A percentile compares a stretch with the other conserved stretches of the same genome.
These are phyloP conservation scores for Fomitopsis schrenkii DNA, from an alignment of 1,284 basidiomycete species.

Conservation along the genomic window DNA sequence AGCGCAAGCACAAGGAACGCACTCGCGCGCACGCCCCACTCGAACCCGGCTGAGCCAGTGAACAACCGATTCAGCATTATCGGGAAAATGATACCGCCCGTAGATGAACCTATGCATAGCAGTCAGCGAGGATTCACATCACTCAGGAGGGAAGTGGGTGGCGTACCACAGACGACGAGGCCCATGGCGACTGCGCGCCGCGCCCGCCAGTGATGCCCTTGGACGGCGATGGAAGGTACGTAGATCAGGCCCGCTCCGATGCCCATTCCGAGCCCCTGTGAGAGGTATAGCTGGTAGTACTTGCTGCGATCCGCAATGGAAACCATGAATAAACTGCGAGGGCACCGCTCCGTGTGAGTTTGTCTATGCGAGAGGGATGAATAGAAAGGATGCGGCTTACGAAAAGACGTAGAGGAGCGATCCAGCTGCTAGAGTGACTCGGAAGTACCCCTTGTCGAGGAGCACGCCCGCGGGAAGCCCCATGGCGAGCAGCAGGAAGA, in stretches of 20 bases:
- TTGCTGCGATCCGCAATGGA: background rate
- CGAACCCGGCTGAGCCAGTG: constrained; percentile 15
- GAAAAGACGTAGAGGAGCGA: background rate
- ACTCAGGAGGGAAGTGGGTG: background rate
- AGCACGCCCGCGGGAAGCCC: constrained; percentile 22
- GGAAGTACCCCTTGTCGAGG: background rate
- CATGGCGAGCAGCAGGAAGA: constrained; percentile 10
- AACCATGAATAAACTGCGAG: background rate
- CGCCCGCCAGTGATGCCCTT: constrained; percentile 11
- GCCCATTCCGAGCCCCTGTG: background rate
- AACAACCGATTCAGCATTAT: constrained; percentile 28
- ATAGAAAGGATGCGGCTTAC: background rate
- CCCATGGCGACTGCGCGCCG: constrained; percentile 15
- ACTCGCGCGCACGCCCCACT: constrained; percentile 21
- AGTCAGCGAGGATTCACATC: constrained; percentile 16
- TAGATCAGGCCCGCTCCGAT: constrained; percentile 38
- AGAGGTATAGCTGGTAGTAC: background rate
- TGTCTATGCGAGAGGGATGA: constrained; percentile 8
- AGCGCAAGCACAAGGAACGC: constrained; percentile 10
- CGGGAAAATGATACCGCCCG: constrained; percentile 24
- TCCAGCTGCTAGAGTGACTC: background rate
- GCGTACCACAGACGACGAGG: constrained; percentile 9
- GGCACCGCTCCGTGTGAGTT: background rate
- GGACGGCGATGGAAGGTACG: constrained; percentile 10
- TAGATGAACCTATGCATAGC: constrained; percentile 23